Evolutionary conservation across 2,329 filamentous ascomycete species (phyloP).

Genomic region (Pseudogymnoascus sp.): DNA sequence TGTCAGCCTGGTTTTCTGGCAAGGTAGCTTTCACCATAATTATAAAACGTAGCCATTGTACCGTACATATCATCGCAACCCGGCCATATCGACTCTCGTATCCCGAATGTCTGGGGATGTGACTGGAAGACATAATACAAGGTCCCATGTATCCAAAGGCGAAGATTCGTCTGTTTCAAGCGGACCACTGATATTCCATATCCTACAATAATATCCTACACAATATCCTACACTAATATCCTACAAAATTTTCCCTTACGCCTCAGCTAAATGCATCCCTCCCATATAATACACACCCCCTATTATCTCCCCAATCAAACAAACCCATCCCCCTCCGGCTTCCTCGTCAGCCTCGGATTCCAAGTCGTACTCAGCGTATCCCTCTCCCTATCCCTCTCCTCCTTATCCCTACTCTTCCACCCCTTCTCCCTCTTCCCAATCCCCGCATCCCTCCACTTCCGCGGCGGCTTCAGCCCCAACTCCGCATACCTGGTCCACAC

Average conservation of each 20-base stretch:
- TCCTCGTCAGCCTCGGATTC: conserved; percentile 1
- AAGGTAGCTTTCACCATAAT: background rate
- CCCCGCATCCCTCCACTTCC: conserved; percentile 43
- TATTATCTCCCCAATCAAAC: background rate
- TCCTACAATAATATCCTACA: background rate
- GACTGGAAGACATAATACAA: background rate
- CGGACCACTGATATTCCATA: background rate
- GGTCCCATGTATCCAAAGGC: background rate
- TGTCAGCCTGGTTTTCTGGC: background rate
- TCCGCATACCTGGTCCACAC: conserved; percentile 54
- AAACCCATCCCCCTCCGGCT: conserved; percentile 2
- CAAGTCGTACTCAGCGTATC: conserved; percentile 2
- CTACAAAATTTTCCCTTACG: background rate
- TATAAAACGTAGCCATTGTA: background rate
- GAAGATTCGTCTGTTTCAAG: background rate
- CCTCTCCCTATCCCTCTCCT: conserved; percentile 2
- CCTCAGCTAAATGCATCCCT: background rate
- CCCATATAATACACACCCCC: background rate
- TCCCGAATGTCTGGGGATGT: background rate
- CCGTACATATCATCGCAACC: background rate
- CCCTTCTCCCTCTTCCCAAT: conserved; percentile 21
- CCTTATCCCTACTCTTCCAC: conserved; percentile 7
- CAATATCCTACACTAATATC: background rate
- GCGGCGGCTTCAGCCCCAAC: conserved; percentile 52
- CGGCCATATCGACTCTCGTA: background rate